These are phyloP conservation scores for Telfairia occidentalis DNA, from an alignment of 331 rosid species.

Conservation along the genomic window DNA sequence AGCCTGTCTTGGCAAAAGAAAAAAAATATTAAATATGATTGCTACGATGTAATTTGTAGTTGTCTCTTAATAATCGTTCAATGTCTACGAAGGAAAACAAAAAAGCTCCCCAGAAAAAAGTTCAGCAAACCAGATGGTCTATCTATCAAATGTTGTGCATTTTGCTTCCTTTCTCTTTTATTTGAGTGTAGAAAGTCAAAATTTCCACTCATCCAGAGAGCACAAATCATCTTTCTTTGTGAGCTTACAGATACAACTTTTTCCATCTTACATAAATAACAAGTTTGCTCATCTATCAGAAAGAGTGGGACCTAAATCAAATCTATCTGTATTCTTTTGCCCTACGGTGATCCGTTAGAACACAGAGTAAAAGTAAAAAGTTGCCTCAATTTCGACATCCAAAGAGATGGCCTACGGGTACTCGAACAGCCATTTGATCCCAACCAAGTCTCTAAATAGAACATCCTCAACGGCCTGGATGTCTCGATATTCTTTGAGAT, in stretches of 20 bases:
- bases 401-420: not conserved
- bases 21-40: no score
- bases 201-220: slow-evolving; percentile 1
- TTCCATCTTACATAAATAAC: not conserved
- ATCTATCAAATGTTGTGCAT: not conserved
- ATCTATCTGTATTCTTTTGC: not conserved
- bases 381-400: not conserved
- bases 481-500: not conserved
- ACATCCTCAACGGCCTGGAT: not conserved
- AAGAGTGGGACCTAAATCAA: slow-evolving; percentile 2
- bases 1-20: no score
- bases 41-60: no score
- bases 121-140: no score
- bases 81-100: no score
- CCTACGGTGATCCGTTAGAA: not conserved
- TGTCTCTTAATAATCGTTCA: no score
- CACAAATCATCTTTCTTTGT: not conserved
- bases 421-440: not conserved
- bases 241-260: not conserved
- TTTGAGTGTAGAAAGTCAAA: not conserved
- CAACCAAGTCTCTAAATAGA: not conserved
- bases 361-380: not conserved
- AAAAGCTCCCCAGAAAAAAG: no score
- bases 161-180: not conserved
- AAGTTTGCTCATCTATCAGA: slow-evolving; percentile 1